Percentiles rank a stretch among this genome's conserved stretches.
Conservation (phyloP, 2,329 filamentous ascomycete genomes). For the Alternaria consortialis region DNA sequence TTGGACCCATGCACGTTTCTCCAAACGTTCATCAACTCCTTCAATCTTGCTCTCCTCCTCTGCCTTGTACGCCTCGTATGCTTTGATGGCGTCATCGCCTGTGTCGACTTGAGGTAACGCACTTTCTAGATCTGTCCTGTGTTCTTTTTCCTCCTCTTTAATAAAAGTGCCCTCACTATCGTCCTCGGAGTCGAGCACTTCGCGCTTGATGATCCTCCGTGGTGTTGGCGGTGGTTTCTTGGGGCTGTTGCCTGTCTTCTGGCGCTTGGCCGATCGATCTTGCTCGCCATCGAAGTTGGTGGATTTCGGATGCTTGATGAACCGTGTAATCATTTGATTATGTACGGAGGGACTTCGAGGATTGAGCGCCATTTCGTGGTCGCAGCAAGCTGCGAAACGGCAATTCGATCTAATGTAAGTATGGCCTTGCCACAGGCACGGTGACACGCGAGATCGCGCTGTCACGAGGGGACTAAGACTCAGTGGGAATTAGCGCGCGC, state of each 20-base stretch:
- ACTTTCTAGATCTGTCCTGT: constrained; percentile 73
- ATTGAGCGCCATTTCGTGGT: constrained; percentile 48
- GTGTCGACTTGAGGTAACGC: constrained; percentile 72
- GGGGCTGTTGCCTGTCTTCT: constrained; percentile 39
- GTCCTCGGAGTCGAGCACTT: constrained; percentile 53
- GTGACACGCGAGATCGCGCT: constrained; percentile 25
- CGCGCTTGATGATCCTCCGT: constrained; percentile 34
- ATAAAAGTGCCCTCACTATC: constrained; percentile 50
- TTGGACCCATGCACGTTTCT: constrained; percentile 71
- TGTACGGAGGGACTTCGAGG: constrained; percentile 55
- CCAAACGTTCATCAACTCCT: constrained; percentile 60
- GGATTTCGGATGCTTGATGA: constrained; percentile 56
- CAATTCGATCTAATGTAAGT: constrained; percentile 13
- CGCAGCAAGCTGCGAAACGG: constrained; percentile 9
- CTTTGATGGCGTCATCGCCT: constrained; percentile 76
- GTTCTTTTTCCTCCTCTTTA: constrained; percentile 34
- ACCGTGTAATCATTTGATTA: constrained; percentile 59
- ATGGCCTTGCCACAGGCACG: constrained; percentile 11
- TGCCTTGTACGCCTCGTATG: constrained; percentile 76
- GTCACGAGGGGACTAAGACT: constrained; percentile 24
- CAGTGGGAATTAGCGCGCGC: not conserved
- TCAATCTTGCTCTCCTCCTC: constrained; percentile 58
- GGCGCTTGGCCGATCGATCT: constrained; percentile 55
- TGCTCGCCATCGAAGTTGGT: constrained; percentile 54
- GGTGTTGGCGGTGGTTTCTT: constrained; percentile 32